These are phyloP conservation scores for Blepharisma japonicum DNA, from an alignment of 73 alveolate species.

Conservation along the genomic window DNA sequence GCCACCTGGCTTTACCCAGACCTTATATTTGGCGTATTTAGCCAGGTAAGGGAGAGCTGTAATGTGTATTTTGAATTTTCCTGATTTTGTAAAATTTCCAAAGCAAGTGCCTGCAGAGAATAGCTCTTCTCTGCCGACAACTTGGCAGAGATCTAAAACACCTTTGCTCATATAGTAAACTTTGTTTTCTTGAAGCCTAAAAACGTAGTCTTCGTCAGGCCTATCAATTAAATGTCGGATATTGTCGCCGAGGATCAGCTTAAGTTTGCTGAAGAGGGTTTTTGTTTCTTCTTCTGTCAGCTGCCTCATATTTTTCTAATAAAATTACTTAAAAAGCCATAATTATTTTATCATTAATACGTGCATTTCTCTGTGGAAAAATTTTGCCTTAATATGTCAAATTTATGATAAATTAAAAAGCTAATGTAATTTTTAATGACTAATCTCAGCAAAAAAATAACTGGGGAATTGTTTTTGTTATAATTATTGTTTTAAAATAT, in stretches of 20 bases:
- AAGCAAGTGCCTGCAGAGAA: conserved; percentile 88
- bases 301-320: conserved; percentile 74
- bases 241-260: conserved; percentile 89
- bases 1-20: conserved; percentile 97
- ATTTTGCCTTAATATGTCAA: no score
- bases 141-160: conserved; percentile 79
- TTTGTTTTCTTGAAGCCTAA: conserved; percentile 88
- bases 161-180: conserved; percentile 85
- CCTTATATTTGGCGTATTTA: conserved; percentile 93
- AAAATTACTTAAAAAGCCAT: no score
- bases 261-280: conserved; percentile 86
- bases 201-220: conserved; percentile 92
- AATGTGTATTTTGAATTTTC: conserved; percentile 89
- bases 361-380: no score
- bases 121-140: conserved; percentile 90
- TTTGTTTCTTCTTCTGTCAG: conserved; percentile 96
- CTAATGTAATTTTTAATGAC: no score
- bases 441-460: no score
- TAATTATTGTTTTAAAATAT: no score
- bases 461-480: no score
- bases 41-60: conserved; percentile 95
- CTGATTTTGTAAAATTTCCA: conserved; percentile 95
- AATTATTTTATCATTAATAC: no score
- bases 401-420: no score
- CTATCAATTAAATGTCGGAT: conserved; percentile 87